Base-by-base conservation (phyloP, 495 filamentous ascomycete species). In the Neurospora sp. region DNA sequence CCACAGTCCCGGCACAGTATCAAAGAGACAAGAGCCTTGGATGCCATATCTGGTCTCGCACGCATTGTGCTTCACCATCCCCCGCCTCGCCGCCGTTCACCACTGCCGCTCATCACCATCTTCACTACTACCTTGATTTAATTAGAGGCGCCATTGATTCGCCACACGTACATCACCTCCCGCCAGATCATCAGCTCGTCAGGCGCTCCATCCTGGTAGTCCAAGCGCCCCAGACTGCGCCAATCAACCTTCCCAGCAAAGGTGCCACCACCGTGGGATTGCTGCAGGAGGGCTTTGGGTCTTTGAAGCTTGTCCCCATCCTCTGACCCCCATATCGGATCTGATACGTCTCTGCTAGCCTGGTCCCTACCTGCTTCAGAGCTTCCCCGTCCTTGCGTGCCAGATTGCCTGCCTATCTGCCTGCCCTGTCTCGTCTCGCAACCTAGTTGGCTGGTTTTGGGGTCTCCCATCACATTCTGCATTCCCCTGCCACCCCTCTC, bases 261-360 rank as follows among this genome's bases (percentile, higher is more conserved):
- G 75, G 78, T 81, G 74, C 71, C 74, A 81, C 79, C 71, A 45
- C 77, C 71, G 76, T 79, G 77, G 76, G 73, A 74, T 74, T 77
- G 70, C 74, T 80, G 78, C 77, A 80, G 77, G 73, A 75, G 70
- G 66, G 42, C 62, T 73, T 76, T 28, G 54, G 9, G 39, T 8
- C 36, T 28, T 72, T 78, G 72, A 74, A 71, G 28, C 62, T 73
- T 62, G 38, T 42, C 37, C 66, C 75, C 73, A 66, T 39, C 39
- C 73, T 39, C 73, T 76, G 70, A 72, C 76, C 71, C 74, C 76
- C 72, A 77, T 76, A 66, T 71, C 73, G 73, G 74, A 73, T 69
- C 66, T 40, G 72, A 71, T 39, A 72, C 69, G 71, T 48, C 42
- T 36, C 28, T 66, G 54, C 28, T 66, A 66, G 54, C 54, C 54